These are phyloP conservation scores for Monosporozyma aerobia DNA, from an alignment of 805 yeast species.

Conservation along the genomic window DNA sequence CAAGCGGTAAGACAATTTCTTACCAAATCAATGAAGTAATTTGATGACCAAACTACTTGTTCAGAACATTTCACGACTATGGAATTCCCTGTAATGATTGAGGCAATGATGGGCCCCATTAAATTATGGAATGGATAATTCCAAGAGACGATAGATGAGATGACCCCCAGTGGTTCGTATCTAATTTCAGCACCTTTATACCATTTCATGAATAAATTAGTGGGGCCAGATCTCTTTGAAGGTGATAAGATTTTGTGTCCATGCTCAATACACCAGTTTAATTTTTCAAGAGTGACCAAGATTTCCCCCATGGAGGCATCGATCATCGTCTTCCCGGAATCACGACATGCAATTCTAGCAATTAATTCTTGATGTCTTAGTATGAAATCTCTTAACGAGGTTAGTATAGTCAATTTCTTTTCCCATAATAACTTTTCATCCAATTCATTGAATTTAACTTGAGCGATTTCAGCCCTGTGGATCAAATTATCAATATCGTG, in stretches of 20 bases:
- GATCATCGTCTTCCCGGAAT: slow-evolving; percentile 89
- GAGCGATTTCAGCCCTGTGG: slow-evolving; percentile 28
- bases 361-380: slow-evolving; percentile 75
- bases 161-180: slow-evolving; percentile 83
- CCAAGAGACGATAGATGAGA: slow-evolving; percentile 91
- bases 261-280: slow-evolving; percentile 79
- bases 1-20: slow-evolving; percentile 63
- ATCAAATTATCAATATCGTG: slow-evolving; percentile 66
- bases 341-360: slow-evolving; percentile 90
- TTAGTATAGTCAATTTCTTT: slow-evolving; percentile 60
- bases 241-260: slow-evolving; percentile 67
- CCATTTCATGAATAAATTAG: slow-evolving; percentile 65
- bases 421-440: slow-evolving; percentile 26
- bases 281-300: slow-evolving; percentile 86
- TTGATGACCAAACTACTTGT: slow-evolving; percentile 91
- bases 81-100: slow-evolving; percentile 85
- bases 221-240: slow-evolving; percentile 77
- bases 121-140: slow-evolving; percentile 94
- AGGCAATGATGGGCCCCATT: slow-evolving; percentile 85
- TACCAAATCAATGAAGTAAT: slow-evolving; percentile 63
- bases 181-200: slow-evolving; percentile 90
- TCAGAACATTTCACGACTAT: slow-evolving; percentile 91
- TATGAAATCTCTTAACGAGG: slow-evolving; percentile 62
- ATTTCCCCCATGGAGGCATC: slow-evolving; percentile 97
- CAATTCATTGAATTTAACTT: slow-evolving; percentile 22